Evolutionary conservation across 495 filamentous ascomycete genomes (phyloP).

Genomic region (Penicillium cosmopolitanum): DNA sequence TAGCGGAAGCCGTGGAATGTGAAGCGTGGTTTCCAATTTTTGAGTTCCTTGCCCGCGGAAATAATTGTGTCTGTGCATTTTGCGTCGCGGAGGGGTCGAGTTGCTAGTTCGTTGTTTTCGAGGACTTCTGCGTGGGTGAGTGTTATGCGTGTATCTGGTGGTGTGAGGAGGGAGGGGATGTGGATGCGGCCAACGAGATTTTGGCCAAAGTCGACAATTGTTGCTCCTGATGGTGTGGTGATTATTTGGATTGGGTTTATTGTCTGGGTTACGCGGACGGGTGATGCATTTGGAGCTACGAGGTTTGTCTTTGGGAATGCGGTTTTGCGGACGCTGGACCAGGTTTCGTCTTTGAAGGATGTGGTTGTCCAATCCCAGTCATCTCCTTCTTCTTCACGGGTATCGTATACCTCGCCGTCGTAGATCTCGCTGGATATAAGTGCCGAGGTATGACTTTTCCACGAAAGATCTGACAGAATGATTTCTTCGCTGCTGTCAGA

Average conservation of each 20-base stretch:
- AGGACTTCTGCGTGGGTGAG: constrained; percentile 57
- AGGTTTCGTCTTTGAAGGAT: constrained; percentile 19
- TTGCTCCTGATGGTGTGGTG: constrained; percentile 47
- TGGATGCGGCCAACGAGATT: constrained; percentile 57
- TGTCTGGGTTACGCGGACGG: constrained; percentile 43
- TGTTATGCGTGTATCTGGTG: constrained; percentile 28
- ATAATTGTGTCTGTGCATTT: constrained; percentile 48
- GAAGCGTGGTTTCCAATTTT: constrained; percentile 39
- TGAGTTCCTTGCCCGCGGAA: constrained; percentile 22
- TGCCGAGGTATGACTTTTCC: constrained; percentile 43
- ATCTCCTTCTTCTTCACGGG: constrained; percentile 27
- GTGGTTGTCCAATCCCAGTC: constrained; percentile 22
- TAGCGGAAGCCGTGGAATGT: constrained; percentile 64
- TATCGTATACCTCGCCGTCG: constrained; percentile 57
- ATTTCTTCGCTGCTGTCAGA: constrained; percentile 22
- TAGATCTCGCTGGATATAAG: constrained; percentile 55
- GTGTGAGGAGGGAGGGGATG: constrained; percentile 36
- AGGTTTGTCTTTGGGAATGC: constrained; percentile 32
- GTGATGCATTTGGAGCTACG: constrained; percentile 44
- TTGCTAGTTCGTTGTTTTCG: constrained; percentile 54
- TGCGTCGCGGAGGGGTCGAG: constrained; percentile 51
- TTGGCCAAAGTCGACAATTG: constrained; percentile 59
- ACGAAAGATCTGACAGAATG: constrained; percentile 45
- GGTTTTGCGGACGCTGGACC: constrained; percentile 21
- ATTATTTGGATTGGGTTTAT: constrained; percentile 44